Evolutionary conservation across 495 filamentous ascomycete genomes (phyloP).

Genomic region (Glonium stellatum): DNA sequence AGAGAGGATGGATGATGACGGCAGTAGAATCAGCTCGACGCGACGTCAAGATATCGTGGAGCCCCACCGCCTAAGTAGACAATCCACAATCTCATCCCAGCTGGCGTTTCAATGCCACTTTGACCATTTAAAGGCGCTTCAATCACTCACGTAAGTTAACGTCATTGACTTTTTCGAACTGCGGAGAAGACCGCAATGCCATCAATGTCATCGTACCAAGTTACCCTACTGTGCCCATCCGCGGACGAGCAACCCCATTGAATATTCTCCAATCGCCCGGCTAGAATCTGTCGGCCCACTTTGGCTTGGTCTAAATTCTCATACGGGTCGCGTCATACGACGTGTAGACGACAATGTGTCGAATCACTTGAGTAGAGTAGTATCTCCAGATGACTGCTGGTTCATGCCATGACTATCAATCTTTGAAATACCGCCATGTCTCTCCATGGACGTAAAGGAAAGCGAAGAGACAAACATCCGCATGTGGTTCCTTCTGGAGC

Average conservation of each 20-base stretch:
- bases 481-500: slow-evolving; percentile 1
- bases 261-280: not conserved
- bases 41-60: no score
- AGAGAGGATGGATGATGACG: no score
- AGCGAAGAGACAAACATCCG: slow-evolving; percentile 18
- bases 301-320: not conserved
- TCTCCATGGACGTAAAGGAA: not conserved
- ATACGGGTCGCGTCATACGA: not conserved
- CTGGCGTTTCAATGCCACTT: not conserved
- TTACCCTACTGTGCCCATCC: not conserved
- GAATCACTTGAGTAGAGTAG: not conserved
- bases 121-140: not conserved
- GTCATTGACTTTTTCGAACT: not conserved
- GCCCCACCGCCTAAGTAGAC: no score
- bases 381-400: not conserved
- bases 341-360: not conserved
- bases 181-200: not conserved
- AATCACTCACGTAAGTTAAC: not conserved
- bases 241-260: not conserved
- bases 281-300: not conserved
- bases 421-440: slow-evolving; percentile 5
- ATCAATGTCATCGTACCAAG: not conserved
- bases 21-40: no score
- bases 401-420: not conserved
- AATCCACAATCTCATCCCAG: no score